Percentiles rank a stretch among this genome's conserved stretches.
phyloP scores from a whole-genome alignment of 352 stramenopile genomes.

The Pilasporangium apinafurcum region DNA sequence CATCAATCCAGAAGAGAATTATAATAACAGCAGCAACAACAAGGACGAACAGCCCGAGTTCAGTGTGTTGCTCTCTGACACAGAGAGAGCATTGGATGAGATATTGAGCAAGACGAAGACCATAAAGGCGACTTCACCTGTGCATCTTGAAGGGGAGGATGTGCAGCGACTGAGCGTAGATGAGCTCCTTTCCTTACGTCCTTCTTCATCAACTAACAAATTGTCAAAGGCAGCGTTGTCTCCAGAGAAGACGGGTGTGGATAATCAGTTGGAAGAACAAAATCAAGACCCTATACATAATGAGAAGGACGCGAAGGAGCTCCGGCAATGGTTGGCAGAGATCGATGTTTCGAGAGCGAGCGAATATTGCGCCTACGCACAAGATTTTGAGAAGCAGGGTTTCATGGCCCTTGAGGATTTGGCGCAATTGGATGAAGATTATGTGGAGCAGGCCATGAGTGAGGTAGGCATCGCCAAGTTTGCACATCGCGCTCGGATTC shows the following conservation, averaged over 20 bases:
- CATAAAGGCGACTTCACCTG: conserved; percentile 11
- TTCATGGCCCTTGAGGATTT: conserved; percentile 53
- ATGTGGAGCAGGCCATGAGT: conserved; percentile 72
- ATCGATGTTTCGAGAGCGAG: conserved; percentile 37
- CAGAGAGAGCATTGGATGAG: conserved; percentile 40
- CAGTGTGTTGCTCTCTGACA: conserved; percentile 28
- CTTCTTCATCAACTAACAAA: conserved; percentile 9
- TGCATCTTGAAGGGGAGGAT: conserved; percentile 28
- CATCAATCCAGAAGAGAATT: too few relatives aligned
- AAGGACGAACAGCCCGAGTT: conserved; percentile 15
- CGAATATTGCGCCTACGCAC: conserved; percentile 57
- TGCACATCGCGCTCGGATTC: conserved; percentile 55
- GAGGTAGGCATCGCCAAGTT: conserved; percentile 75
- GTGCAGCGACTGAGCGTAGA: conserved; percentile 49
- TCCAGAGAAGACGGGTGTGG: conserved; percentile 25
- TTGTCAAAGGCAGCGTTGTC: conserved; percentile 14
- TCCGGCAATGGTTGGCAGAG: conserved; percentile 45
- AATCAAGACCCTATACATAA: conserved; percentile 7
- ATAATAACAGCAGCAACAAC: not conserved
- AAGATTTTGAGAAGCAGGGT: conserved; percentile 55
- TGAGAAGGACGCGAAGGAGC: conserved; percentile 8
- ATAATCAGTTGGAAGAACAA: conserved; percentile 22
- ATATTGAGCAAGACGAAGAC: conserved; percentile 22
- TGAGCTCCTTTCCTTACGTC: conserved; percentile 27
- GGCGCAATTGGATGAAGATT: conserved; percentile 50